Percentiles rank a stretch among this genome's conserved stretches.
phyloP scores from a whole-genome alignment of 2,329 filamentous ascomycete genomes.

The Diatrype stigma region DNA sequence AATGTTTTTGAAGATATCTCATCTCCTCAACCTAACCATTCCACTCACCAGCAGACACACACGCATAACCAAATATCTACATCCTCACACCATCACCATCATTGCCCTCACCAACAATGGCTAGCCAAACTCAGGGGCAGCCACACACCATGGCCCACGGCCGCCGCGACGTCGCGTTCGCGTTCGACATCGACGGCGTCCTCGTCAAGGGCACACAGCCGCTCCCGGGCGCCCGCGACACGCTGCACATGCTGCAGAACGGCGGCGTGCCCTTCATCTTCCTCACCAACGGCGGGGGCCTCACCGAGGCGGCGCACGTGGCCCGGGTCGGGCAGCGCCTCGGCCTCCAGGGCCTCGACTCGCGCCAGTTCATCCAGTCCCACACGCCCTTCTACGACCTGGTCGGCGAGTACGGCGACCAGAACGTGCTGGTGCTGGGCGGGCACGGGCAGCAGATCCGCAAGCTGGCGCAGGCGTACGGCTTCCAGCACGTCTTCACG shows the following conservation, averaged over 20 bases:
- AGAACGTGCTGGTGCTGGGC: conserved; percentile 50
- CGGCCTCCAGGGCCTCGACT: conserved; percentile 42
- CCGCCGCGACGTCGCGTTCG: conserved; percentile 21
- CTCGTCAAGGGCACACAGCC: conserved; percentile 61
- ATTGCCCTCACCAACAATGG: too few species aligned
- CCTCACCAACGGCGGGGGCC: conserved; percentile 70
- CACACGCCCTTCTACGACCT: conserved; percentile 68
- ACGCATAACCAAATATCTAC: too few species aligned
- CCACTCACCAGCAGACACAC: too few species aligned
- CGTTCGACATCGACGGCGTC: conserved; percentile 52
- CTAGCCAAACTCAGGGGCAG: background rate
- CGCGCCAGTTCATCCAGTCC: conserved; percentile 59
- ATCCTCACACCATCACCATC: too few species aligned
- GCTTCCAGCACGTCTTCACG: conserved; percentile 33
- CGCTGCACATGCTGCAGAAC: conserved; percentile 56
- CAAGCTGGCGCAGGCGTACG: conserved; percentile 26
- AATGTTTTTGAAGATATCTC: too few species aligned
- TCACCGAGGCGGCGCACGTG: conserved; percentile 59
- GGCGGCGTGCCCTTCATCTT: conserved; percentile 66
- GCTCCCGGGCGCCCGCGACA: conserved; percentile 56
- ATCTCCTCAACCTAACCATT: too few species aligned
- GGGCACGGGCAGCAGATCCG: conserved; percentile 36
- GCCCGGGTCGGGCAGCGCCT: conserved; percentile 52
- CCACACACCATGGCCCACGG: background rate
- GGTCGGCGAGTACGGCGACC: conserved; percentile 43